phyloP scores from a whole-genome alignment of 73 alveolate species.

The Paramecium biaurelia region DNA sequence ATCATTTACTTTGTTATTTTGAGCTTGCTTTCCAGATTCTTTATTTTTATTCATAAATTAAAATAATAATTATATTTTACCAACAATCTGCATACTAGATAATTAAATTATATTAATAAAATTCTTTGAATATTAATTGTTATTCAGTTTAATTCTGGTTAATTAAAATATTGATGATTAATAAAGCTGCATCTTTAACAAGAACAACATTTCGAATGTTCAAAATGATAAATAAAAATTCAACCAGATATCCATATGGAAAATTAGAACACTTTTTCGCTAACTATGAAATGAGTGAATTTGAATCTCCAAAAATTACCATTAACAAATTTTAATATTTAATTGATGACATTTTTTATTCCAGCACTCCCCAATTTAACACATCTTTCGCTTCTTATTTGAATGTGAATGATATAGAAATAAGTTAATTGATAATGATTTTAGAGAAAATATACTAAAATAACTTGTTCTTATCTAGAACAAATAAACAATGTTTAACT shows the following conservation, averaged over 20 bases:
- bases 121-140: not conserved
- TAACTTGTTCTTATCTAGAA: not conserved
- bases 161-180: not conserved
- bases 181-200: not conserved
- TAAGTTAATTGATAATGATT: not conserved
- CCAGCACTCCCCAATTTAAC: not conserved
- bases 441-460: not conserved
- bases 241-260: not conserved
- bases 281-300: not conserved
- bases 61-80: not conserved
- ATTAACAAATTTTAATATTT: not conserved
- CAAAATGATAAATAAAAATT: not conserved
- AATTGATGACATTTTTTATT: not conserved
- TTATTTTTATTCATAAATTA: constrained; percentile 18
- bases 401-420: not conserved
- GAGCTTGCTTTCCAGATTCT: not conserved
- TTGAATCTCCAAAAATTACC: not conserved
- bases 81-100: not conserved
- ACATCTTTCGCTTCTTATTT: not conserved
- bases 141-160: not conserved
- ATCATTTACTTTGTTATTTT: not conserved
- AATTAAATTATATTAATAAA: not conserved
- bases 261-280: not conserved
- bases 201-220: not conserved
- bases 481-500: not conserved